phyloP scores from a whole-genome alignment of 2,329 filamentous ascomycete species.

The Cladosporium phlei region DNA sequence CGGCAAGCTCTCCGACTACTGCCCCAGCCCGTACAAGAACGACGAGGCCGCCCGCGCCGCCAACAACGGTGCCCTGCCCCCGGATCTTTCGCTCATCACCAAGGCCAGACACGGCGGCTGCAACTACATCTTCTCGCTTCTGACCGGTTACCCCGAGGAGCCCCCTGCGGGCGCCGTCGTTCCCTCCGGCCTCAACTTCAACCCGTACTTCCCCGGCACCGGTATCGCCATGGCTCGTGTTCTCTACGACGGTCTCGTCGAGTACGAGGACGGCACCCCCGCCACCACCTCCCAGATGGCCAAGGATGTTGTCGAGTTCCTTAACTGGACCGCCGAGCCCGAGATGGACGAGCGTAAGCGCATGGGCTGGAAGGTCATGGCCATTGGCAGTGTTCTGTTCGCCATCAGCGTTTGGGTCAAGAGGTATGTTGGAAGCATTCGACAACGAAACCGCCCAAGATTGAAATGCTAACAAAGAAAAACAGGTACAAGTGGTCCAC shows the following conservation, averaged over 20 bases:
- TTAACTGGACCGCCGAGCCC: constrained; percentile 98
- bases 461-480: constrained; percentile 27
- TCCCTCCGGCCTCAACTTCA: constrained; percentile 93
- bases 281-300: constrained; percentile 98
- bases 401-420: constrained; percentile 95
- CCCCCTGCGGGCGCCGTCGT: constrained; percentile 83
- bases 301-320: constrained; percentile 97
- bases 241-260: constrained; percentile 92
- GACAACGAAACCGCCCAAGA: background rate
- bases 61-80: constrained; percentile 96
- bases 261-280: constrained; percentile 94
- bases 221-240: constrained; percentile 99
- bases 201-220: constrained; percentile 99
- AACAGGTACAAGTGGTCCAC: constrained; percentile 88
- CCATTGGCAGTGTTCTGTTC: constrained; percentile 71
- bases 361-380: constrained; percentile 97
- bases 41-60: constrained; percentile 95
- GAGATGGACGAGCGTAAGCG: constrained; percentile 99
- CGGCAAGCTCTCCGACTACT: constrained; percentile 97
- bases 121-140: constrained; percentile 95
- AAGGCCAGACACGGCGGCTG: constrained; percentile 97
- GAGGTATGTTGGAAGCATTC: constrained; percentile 50
- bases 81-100: constrained; percentile 94
- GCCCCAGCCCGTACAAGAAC: constrained; percentile 94
- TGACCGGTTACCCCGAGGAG: constrained; percentile 97